Base-by-base conservation (phyloP, 73 alveolate species). In the Chromera velia region DNA sequence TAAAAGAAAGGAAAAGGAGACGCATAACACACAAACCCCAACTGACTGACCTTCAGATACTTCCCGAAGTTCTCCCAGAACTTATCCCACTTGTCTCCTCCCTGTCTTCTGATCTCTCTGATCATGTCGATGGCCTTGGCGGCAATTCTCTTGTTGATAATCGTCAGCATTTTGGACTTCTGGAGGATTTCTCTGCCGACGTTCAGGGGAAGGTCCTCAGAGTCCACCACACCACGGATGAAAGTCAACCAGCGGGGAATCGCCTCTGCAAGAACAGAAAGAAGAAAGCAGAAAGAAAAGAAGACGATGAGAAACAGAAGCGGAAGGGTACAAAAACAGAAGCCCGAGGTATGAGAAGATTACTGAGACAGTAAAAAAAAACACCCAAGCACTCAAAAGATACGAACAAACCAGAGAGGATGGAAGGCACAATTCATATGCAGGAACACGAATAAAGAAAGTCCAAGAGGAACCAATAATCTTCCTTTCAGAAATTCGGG, bases 211-310 rank as follows among this genome's bases (percentile, higher is more conserved):
- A 96, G 88, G 74, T 95, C 99, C 87, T 96, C 99, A 28, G 98
- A 94, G 87, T 96, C 99, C 55, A 96, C 98, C 40, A 96, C 99
- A 49, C 99, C 99, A 81, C 91, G 96, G 64, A 95, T 89, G 93
- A 96, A 96, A 85, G 94, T 96, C 80, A 96, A 82, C 89, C 96
- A 96, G 79, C 99, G 84, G 66, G 99, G 99, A 89, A 96, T 91
- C 80, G 95, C 81, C 67, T 96, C 99, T 93, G 98, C 76, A 91
- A 83, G 87, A 93, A 94, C 80, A 93, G 88, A 22, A 17, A 17
- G 24, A 17, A 17, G 63, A 17, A 17, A 7, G 63, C 63, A 17
- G 17, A 45, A 45, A 45, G 63, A 7, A 7, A n/a, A n/a, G n/a
- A n/a, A n/a, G n/a, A n/a, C n/a, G n/a, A n/a, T n/a, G n/a, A n/a